Percentiles rank a stretch among this genome's conserved stretches.
These are phyloP conservation scores for Pseudocercospora vitis DNA, from an alignment of 2,329 filamentous ascomycete species.

Conservation along the genomic window DNA sequence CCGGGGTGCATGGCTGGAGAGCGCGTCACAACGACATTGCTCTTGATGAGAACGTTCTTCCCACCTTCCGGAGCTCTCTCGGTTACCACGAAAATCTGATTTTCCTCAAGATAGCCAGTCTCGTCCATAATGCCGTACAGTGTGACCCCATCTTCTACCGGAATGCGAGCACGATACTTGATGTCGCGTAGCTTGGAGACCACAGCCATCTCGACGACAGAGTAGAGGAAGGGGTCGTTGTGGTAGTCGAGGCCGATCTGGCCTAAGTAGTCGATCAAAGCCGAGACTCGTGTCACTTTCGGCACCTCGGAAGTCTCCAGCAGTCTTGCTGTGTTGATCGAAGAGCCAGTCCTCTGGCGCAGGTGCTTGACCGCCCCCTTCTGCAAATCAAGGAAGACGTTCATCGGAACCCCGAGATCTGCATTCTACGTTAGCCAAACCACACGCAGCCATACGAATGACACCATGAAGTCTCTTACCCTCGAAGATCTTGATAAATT, in stretches of 20 bases:
- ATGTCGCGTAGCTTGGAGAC: slow-evolving; percentile 70
- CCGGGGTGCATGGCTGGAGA: slow-evolving; percentile 80
- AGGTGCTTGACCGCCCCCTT: slow-evolving; percentile 61
- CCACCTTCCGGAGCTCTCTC: slow-evolving; percentile 41
- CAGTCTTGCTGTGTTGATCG: slow-evolving; percentile 65
- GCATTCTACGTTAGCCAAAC: background rate
- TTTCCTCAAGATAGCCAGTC: slow-evolving; percentile 64
- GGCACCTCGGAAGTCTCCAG: slow-evolving; percentile 61
- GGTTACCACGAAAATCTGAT: slow-evolving; percentile 66
- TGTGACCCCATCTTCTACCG: slow-evolving; percentile 67
- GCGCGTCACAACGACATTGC: slow-evolving; percentile 66
- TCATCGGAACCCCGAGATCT: slow-evolving; percentile 62
- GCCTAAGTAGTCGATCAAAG: slow-evolving; percentile 61
- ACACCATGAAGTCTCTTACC: slow-evolving; percentile 7
- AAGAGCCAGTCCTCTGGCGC: slow-evolving; percentile 57
- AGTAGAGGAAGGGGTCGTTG: slow-evolving; percentile 67
- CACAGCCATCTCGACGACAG: slow-evolving; percentile 67
- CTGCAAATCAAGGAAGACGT: slow-evolving; percentile 67
- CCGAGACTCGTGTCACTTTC: slow-evolving; percentile 59
- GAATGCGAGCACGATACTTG: slow-evolving; percentile 73
- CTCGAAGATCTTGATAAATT: slow-evolving; percentile 82
- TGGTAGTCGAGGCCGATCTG: slow-evolving; percentile 64
- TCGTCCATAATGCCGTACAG: slow-evolving; percentile 85
- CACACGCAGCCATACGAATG: no score
- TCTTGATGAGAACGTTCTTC: slow-evolving; percentile 37